Conservation (phyloP, 768 basidiomycete genomes). For the Mycena indigotica region DNA sequence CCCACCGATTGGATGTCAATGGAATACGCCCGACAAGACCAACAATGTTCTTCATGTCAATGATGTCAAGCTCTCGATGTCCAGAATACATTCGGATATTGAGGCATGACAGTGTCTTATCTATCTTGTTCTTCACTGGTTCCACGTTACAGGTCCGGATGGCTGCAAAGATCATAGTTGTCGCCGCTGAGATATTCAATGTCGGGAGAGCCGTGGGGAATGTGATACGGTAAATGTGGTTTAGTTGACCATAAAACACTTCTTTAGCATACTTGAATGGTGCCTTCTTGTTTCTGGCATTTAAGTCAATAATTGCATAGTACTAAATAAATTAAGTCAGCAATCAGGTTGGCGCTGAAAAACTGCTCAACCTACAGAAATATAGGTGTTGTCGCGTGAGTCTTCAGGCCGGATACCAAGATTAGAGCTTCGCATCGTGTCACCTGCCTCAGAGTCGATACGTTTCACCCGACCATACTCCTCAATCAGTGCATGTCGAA, state of each 20-base stretch:
- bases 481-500: constrained; percentile 15
- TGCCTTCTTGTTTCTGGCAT: constrained; percentile 16
- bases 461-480: constrained; percentile 35
- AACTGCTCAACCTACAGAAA: constrained; percentile 34
- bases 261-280: constrained; percentile 2
- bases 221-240: constrained; percentile 29
- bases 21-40: constrained; percentile 26
- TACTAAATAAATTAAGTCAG: no score
- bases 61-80: constrained; percentile 19
- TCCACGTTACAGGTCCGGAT: constrained; percentile 25
- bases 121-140: constrained; percentile 18
- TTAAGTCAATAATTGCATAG: constrained; percentile 32
- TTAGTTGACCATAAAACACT: constrained; percentile 37
- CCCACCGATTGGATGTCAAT: constrained; percentile 18
- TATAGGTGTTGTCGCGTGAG: constrained; percentile 34
- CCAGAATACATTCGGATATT: constrained; percentile 26
- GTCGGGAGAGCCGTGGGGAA: constrained; percentile 3
- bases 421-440: constrained; percentile 26
- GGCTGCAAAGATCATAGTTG: constrained; percentile 28
- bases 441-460: constrained; percentile 32
- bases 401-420: constrained; percentile 25
- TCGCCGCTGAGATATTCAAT: constrained; percentile 2
- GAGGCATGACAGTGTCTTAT: constrained; percentile 5
- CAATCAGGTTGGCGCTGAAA: no score
- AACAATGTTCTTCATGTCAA: constrained; percentile 30